Conservation (phyloP, 306 rosid species). For the Purshia tridentata region DNA sequence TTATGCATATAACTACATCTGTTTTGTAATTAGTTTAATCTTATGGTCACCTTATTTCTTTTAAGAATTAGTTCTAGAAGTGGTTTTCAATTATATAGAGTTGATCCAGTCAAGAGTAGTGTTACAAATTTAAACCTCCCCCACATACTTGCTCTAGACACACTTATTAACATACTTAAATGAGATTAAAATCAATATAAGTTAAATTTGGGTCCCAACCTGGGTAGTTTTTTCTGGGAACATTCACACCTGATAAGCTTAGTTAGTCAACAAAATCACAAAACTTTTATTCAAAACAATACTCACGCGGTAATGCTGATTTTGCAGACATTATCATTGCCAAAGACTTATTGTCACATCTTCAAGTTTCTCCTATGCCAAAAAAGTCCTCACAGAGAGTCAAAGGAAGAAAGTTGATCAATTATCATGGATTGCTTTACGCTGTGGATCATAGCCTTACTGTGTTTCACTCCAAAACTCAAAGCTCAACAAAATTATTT, state of each 20-base stretch:
- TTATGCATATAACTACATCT: no score
- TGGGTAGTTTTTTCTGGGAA: background rate
- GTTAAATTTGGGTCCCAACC: slow-evolving; percentile 6
- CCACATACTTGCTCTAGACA: background rate
- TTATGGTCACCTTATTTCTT: no score
- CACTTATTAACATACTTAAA: background rate
- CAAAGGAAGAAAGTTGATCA: background rate
- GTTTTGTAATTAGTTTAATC: no score
- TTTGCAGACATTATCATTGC: slow-evolving; percentile 1
- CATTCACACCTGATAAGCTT: background rate
- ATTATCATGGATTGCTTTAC: slow-evolving; percentile 6
- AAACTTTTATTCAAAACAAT: background rate
- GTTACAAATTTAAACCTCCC: background rate
- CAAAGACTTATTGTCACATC: background rate
- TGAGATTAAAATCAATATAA: background rate
- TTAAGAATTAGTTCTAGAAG: slow-evolving; percentile 1
- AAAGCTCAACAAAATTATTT: slow-evolving; percentile 48
- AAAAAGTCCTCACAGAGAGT: background rate
- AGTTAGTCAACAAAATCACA: slow-evolving; percentile 9
- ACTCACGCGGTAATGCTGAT: slow-evolving; percentile 16
- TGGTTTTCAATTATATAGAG: background rate
- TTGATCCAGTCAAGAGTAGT: background rate
- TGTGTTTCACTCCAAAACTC: background rate
- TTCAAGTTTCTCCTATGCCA: background rate
- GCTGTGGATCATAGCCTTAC: background rate